phyloP scores from a whole-genome alignment of 2,329 filamentous ascomycete species.

The Akanthomyces muscarius region DNA sequence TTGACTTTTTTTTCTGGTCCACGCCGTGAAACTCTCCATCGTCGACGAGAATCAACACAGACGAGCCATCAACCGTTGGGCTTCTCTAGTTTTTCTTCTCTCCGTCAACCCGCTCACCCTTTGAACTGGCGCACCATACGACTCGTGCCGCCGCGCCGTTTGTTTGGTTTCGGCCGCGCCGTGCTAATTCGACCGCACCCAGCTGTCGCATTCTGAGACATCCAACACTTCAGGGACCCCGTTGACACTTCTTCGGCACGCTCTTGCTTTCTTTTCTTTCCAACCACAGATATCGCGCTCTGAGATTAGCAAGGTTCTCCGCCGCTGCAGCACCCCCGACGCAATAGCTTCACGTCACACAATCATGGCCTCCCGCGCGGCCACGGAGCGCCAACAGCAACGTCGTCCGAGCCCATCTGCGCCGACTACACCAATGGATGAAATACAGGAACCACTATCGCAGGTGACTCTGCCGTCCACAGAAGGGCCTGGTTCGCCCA shows the following conservation, averaged over 20 bases:
- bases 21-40: background rate
- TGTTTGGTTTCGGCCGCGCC: conserved; percentile 11
- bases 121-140: background rate
- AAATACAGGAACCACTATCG: conserved; percentile 28
- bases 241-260: background rate
- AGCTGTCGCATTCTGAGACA: conserved; percentile 8
- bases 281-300: background rate
- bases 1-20: background rate
- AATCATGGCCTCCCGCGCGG: conserved; percentile 10
- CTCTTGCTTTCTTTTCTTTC: background rate
- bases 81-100: background rate
- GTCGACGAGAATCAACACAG: background rate
- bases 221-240: background rate
- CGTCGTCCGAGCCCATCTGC: conserved; percentile 3
- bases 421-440: conserved; percentile 14
- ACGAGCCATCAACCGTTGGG: background rate
- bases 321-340: background rate
- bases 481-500: conserved; percentile 51
- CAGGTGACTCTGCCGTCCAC: conserved; percentile 56
- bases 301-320: background rate
- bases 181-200: conserved; percentile 1
- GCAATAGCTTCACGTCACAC: background rate
- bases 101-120: background rate
- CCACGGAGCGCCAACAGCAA: conserved; percentile 1
- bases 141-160: background rate